These are phyloP conservation scores for Annulohypoxylon stygium DNA, from an alignment of 495 filamentous ascomycete genomes.

Conservation along the genomic window DNA sequence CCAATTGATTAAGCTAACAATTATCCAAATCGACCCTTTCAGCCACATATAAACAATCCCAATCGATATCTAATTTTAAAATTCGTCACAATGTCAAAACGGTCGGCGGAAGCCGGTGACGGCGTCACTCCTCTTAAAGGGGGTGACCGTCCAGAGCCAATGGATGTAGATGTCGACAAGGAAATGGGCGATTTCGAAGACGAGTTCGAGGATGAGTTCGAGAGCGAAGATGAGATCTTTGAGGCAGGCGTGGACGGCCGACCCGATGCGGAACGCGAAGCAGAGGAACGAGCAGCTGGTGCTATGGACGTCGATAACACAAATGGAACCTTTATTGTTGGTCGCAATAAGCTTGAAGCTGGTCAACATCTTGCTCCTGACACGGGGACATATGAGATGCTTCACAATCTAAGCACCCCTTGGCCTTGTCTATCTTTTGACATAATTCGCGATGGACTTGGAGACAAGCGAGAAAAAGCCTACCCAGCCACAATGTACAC, in stretches of 20 bases:
- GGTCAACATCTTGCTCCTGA: slow-evolving; percentile 93
- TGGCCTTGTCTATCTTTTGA: slow-evolving; percentile 99
- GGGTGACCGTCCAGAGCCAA: slow-evolving; percentile 72
- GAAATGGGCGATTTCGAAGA: slow-evolving; percentile 94
- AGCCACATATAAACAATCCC: neutral
- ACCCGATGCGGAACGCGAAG: slow-evolving; percentile 92
- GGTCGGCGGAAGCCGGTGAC: slow-evolving; percentile 69
- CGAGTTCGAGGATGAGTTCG: slow-evolving; percentile 96
- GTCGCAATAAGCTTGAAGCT: slow-evolving; percentile 84
- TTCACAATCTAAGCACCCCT: slow-evolving; percentile 88
- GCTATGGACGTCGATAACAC: slow-evolving; percentile 90
- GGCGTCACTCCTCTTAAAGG: slow-evolving; percentile 73
- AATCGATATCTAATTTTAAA: neutral
- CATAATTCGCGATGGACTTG: slow-evolving; percentile 87
- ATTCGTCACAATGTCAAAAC: slow-evolving; percentile 74
- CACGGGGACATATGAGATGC: slow-evolving; percentile 92
- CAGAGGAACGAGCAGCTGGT: slow-evolving; percentile 78
- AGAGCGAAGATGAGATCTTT: slow-evolving; percentile 95
- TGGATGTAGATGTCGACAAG: slow-evolving; percentile 66
- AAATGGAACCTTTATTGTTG: slow-evolving; percentile 83
- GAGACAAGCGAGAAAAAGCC: slow-evolving; percentile 82
- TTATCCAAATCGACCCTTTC: slow-evolving; percentile 6
- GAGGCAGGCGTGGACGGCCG: slow-evolving; percentile 94
- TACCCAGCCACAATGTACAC: slow-evolving; percentile 96
- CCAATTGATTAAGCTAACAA: neutral